Evolutionary conservation across 345 rosid genomes (phyloP).

Genomic region (Geranium brycei): DNA sequence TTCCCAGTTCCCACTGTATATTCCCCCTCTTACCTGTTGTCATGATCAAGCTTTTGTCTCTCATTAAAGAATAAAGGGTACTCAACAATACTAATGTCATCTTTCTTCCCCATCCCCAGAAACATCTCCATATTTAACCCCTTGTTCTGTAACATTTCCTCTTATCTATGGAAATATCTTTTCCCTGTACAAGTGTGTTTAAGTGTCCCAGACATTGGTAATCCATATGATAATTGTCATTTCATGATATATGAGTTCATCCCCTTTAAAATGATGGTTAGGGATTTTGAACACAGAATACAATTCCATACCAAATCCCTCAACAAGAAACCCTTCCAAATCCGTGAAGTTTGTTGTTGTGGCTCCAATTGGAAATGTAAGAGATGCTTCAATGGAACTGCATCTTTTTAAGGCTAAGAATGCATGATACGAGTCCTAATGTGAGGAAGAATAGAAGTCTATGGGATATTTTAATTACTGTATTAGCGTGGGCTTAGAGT

Average conservation of each 20-base stretch:
- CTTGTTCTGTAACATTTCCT: neutral
- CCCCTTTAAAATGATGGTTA: no score
- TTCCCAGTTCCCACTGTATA: neutral
- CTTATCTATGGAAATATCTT: neutral
- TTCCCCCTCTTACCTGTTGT: neutral
- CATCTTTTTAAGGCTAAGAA: no score
- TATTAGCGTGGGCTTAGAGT: no score
- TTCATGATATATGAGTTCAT: no score
- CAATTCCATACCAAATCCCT: neutral
- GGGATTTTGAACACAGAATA: neutral
- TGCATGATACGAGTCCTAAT: no score
- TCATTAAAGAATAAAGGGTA: no score
- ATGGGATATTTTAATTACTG: no score
- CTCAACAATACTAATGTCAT: neutral
- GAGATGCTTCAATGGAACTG: no score
- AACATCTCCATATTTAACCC: neutral
- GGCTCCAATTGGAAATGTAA: no score
- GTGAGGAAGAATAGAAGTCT: no score
- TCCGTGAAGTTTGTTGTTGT: no score
- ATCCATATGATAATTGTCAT: neutral
- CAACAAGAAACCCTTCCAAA: neutral
- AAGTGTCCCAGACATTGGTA: neutral
- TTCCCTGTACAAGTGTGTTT: neutral
- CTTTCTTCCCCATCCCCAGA: neutral
- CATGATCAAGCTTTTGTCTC: neutral